Evolutionary conservation across 306 rosid species (phyloP), one percentile per base, ranked within the genome.

Genomic region (Inga laurina): DNA sequence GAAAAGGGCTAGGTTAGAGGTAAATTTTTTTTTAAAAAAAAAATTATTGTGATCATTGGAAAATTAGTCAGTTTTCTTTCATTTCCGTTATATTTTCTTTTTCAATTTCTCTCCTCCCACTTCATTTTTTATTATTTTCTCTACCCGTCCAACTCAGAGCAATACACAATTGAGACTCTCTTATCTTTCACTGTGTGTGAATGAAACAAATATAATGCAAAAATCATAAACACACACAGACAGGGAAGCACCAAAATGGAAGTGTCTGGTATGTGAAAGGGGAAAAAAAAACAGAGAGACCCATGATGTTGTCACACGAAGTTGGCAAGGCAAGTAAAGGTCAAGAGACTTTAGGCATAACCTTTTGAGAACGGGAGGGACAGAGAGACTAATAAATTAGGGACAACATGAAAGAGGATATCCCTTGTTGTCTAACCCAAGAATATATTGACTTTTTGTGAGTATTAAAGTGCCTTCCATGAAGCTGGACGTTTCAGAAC

Each of bases 241-340:
- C 82, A 81, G 9, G 37, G 70, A 81, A 59, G 56, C 84, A 61
- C 34, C 61, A 27, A 66, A 69, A 79, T 75, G 74, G 39, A 10
- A 22, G 64, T 84, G 75, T 75, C 39, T 61, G 43, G 43, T 18
- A 56, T 80, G 51, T 80, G 75, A 41, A 51, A 21, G 4, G 52
- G 14, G 0, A 11, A 0, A 11, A 46, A 21, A 57, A 80, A 80
- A 80, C 69, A 48, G 43, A 59, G 75, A 76, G 70, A 76, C 75
- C 13, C 77, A 80, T 84, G 78, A 80, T 84, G 65, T n/a, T 80
- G 84, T 84, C 73, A 30, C 39, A 7, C 45, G 48, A 81, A 72
- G 48, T 6, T 56, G 72, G 59, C 2, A 52, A 16, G 73, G 56
- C 22, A 54, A 52, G 21, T 52, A 52, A 16, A 81, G 18, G 32